Percentiles rank a stretch among this genome's conserved stretches.
phyloP scores from a whole-genome alignment of 352 stramenopile genomes.

The Phytophthora tubulina region DNA sequence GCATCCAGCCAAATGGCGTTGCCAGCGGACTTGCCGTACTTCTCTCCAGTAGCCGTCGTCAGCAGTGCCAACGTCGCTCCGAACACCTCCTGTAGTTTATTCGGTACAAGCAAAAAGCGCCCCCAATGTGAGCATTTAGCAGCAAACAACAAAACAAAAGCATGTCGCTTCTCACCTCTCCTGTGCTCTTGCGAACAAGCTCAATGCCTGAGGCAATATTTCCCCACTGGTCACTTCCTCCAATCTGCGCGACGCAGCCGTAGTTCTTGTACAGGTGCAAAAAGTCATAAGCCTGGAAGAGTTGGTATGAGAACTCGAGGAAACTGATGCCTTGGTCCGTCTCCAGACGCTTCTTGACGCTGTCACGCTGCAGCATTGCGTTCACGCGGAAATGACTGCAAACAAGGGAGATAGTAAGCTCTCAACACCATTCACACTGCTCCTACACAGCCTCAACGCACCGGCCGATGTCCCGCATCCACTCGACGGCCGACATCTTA shows the following conservation, averaged over 20 bases:
- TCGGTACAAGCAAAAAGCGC: constrained; percentile 6
- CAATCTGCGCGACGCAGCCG: constrained; percentile 95
- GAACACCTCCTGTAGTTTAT: constrained; percentile 80
- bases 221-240: constrained; percentile 99
- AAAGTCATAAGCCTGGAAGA: constrained; percentile 99
- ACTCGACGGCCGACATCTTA: constrained; percentile 95
- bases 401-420: not conserved
- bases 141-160: constrained; percentile 7
- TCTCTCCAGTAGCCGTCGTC: constrained; percentile 97
- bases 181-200: constrained; percentile 93
- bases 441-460: constrained; percentile 27
- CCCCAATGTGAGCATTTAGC: not conserved
- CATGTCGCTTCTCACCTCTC: constrained; percentile 47
- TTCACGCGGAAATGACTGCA: constrained; percentile 97
- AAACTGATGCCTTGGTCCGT: constrained; percentile 97
- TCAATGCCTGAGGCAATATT: constrained; percentile 99
- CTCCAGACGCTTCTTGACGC: constrained; percentile 96
- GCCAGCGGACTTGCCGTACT: constrained; percentile 99
- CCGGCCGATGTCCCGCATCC: constrained; percentile 97
- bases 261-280: constrained; percentile 95
- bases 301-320: constrained; percentile 99
- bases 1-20: constrained; percentile 98
- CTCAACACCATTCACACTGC: not conserved
- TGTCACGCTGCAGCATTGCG: constrained; percentile 98
- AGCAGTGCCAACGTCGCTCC: constrained; percentile 97